Conservation (phyloP, 75 land plant genomes). For the Sequoia sempervirens region DNA sequence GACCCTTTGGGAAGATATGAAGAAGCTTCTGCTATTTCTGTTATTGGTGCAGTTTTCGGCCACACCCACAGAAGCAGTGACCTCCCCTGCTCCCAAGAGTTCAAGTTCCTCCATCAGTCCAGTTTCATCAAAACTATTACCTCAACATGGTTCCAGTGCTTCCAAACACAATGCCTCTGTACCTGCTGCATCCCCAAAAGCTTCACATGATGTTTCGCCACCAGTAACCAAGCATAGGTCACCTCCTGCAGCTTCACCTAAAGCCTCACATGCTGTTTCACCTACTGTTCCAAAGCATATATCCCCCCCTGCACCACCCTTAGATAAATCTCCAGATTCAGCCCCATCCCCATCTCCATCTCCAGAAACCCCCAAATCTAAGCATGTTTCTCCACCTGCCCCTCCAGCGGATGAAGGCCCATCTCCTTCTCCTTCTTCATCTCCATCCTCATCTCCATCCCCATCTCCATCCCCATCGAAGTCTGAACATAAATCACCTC, state of each 20-base stretch:
- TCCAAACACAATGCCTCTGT: not conserved
- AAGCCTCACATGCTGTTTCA: not conserved
- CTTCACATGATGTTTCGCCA: not conserved
- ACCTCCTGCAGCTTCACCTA: not conserved
- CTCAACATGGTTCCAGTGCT: not conserved
- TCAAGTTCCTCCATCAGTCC: not conserved
- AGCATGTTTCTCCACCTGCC: slow-evolving; percentile 4
- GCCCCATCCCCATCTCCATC: slow-evolving; percentile 14
- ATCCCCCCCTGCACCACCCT: not conserved
- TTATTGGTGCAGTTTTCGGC: not conserved
- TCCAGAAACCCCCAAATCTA: slow-evolving; percentile 6
- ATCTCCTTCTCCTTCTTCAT: not conserved
- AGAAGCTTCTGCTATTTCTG: not conserved
- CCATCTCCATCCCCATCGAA: too few species aligned
- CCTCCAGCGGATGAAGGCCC: slow-evolving; percentile 5
- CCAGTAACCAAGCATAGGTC: not conserved
- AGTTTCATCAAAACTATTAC: not conserved
- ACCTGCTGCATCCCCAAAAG: slow-evolving; percentile 6
- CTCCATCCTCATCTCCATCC: slow-evolving; percentile 9
- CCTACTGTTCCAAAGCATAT: not conserved
- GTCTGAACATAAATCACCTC: not conserved
- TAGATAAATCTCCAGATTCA: slow-evolving; percentile 2
- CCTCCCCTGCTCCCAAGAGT: not conserved
- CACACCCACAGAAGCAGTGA: not conserved
- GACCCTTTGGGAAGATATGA: slow-evolving; percentile 4